Percentiles rank a stretch among this genome's conserved stretches.
These are phyloP conservation scores for Mollisia scopiformis DNA, from an alignment of 2,329 filamentous ascomycete species.

Conservation along the genomic window DNA sequence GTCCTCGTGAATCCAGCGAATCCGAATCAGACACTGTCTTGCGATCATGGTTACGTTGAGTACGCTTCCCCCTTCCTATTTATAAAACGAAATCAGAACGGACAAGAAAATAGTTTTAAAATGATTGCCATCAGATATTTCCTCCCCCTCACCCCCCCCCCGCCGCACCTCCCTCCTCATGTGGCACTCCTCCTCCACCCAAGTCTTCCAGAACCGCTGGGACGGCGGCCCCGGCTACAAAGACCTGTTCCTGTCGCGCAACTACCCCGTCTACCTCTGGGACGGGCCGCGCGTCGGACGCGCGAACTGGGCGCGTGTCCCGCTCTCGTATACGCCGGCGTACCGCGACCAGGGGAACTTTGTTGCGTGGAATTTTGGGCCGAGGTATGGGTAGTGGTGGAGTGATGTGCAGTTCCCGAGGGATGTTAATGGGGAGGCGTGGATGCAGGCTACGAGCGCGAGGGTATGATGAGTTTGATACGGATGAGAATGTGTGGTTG, in stretches of 20 bases:
- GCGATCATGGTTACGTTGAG: constrained; percentile 21
- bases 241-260: constrained; percentile 14
- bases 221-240: constrained; percentile 23
- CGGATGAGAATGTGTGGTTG: constrained; percentile 12
- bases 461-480: constrained; percentile 21
- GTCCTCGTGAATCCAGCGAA: constrained; percentile 1
- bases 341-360: constrained; percentile 21
- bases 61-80: too few relatives aligned
- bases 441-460: constrained; percentile 14
- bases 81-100: too few relatives aligned
- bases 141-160: constrained; percentile 13
- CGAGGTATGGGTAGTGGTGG: constrained; percentile 16
- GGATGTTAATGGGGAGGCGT: constrained; percentile 9
- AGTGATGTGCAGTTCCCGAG: constrained; percentile 15
- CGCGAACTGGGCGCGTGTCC: constrained; percentile 16
- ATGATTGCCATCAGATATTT: constrained; percentile 16
- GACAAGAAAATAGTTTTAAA: too few relatives aligned
- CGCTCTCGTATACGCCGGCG: constrained; percentile 5
- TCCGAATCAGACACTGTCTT: constrained; percentile 14
- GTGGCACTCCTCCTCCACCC: constrained; percentile 20
- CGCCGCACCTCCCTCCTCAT: constrained; percentile 15
- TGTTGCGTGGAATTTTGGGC: constrained; percentile 18
- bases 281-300: constrained; percentile 17
- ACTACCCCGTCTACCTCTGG: constrained; percentile 22
- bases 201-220: constrained; percentile 23